Evolutionary conservation across 768 basidiomycete species (phyloP).

Genomic region (Sporobolomyces roseus): DNA sequence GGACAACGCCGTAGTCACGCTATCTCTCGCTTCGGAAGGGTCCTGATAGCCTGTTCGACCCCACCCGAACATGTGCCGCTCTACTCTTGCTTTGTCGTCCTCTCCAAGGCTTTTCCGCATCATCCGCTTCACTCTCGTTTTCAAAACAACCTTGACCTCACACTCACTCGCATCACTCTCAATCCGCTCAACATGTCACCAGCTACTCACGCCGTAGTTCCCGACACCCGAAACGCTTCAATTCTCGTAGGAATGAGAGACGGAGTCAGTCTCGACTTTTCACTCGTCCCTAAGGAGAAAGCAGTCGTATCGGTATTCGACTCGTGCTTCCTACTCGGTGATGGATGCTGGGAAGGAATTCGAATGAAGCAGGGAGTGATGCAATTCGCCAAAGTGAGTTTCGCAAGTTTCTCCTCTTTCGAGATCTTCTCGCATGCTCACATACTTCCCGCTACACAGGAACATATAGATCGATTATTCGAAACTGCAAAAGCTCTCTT

Average conservation of each 20-base stretch:
- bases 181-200: conserved; percentile 3
- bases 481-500: conserved; percentile 23
- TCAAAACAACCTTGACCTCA: not conserved
- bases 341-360: conserved; percentile 37
- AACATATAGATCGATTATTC: conserved; percentile 22
- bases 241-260: conserved; percentile 34
- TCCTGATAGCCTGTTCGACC: too few relatives aligned
- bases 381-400: conserved; percentile 26
- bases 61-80: too few relatives aligned
- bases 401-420: not conserved
- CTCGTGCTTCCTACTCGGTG: conserved; percentile 36
- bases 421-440: not conserved
- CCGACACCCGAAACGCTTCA: conserved; percentile 19
- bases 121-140: not conserved
- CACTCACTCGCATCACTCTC: not conserved
- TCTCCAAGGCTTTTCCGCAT: too few relatives aligned
- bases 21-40: too few relatives aligned
- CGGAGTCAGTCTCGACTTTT: conserved; percentile 18
- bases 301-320: conserved; percentile 35
- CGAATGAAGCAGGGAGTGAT: conserved; percentile 24
- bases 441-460: not conserved
- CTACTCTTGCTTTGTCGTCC: too few relatives aligned
- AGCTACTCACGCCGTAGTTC: conserved; percentile 28
- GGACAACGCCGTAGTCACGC: too few relatives aligned
- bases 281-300: conserved; percentile 26